Conservation (phyloP, 495 filamentous ascomycete genomes). For the Aspergillus mulundensis region DNA sequence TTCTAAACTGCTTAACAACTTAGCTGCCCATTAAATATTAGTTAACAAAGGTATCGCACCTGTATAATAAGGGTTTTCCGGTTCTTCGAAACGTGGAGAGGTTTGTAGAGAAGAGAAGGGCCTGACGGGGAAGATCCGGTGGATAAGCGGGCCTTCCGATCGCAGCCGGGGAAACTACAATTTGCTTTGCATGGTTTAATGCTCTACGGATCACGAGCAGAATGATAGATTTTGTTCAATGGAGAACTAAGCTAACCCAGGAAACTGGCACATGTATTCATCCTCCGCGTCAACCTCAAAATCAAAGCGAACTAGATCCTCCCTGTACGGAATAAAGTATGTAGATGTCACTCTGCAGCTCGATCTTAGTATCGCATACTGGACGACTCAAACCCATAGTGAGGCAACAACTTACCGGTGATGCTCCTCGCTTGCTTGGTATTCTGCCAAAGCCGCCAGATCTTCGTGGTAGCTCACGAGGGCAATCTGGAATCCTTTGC, state of each 20-base stretch:
- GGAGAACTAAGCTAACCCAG: neutral
- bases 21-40: too few species aligned
- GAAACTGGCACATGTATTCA: slow-evolving; percentile 34
- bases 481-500: slow-evolving; percentile 45
- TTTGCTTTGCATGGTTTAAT: too few species aligned
- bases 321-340: slow-evolving; percentile 44
- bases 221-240: neutral
- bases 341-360: slow-evolving; percentile 32
- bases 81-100: neutral
- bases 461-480: slow-evolving; percentile 45
- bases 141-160: neutral
- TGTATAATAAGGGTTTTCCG: neutral
- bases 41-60: neutral
- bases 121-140: neutral
- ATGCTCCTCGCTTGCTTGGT: slow-evolving; percentile 47
- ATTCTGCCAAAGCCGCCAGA: slow-evolving; percentile 35
- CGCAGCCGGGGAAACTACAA: too few species aligned
- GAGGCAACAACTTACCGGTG: slow-evolving; percentile 27
- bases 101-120: neutral
- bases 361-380: neutral
- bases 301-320: slow-evolving; percentile 48
- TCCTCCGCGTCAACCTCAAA: slow-evolving; percentile 43
- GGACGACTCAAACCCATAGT: neutral
- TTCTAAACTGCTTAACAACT: neutral
- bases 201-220: neutral